Evolutionary conservation across 1,284 basidiomycete genomes (phyloP).

Genomic region (Ganoderma sinense): DNA sequence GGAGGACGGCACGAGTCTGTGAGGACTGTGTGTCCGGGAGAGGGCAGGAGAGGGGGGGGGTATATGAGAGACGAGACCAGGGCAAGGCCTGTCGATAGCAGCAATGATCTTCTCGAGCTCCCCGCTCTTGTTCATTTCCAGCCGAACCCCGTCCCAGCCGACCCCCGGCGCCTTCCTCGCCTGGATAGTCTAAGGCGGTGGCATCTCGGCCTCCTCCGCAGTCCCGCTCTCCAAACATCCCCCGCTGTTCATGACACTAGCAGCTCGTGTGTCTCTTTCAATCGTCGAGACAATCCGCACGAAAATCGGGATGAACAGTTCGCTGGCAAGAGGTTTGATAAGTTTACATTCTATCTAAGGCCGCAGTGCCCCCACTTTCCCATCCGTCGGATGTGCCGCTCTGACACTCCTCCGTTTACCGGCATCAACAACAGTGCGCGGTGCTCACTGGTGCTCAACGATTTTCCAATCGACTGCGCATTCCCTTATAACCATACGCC

Average conservation of each 20-base stretch:
- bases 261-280: not conserved
- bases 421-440: not conserved
- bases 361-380: not conserved
- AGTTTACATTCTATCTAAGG: not conserved
- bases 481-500: not conserved
- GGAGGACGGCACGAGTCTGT: slow-evolving; percentile 9
- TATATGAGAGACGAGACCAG: not conserved
- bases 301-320: not conserved
- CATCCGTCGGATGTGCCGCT: not conserved
- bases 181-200: too few species aligned
- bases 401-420: not conserved
- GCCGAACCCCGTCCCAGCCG: not conserved
- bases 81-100: slow-evolving; percentile 7
- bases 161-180: not conserved
- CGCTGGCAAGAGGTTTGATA: not conserved
- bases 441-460: not conserved
- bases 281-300: not conserved
- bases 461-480: slow-evolving; percentile 3
- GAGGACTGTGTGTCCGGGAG: slow-evolving; percentile 8
- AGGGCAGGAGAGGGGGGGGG: not conserved
- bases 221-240: not conserved
- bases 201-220: not conserved
- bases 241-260: not conserved
- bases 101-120: slow-evolving; percentile 12
- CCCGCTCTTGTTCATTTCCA: slow-evolving; percentile 4